phyloP scores from a whole-genome alignment of 257 asterid species.

The Voacanga thouarsii region DNA sequence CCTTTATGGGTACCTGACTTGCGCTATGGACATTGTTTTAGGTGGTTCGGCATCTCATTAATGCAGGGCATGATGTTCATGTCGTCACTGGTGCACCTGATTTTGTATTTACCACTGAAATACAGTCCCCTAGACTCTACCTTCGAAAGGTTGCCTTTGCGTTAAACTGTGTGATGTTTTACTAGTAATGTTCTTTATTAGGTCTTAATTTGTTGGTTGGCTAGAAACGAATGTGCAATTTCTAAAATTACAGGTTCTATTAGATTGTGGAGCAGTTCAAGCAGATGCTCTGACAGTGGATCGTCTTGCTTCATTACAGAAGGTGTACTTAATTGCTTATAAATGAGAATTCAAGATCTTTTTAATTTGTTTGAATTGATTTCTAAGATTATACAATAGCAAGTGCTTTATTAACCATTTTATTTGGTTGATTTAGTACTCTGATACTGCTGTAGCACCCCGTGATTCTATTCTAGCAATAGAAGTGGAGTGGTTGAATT shows the following conservation, averaged over 20 bases:
- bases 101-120: constrained; percentile 79
- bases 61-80: constrained; percentile 88
- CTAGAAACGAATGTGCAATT: not conserved
- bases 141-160: constrained; percentile 70
- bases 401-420: not conserved
- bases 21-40: constrained; percentile 26
- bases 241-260: constrained; percentile 53
- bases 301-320: constrained; percentile 94
- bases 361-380: not conserved
- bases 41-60: constrained; percentile 94
- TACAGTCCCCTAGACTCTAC: constrained; percentile 74
- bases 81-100: constrained; percentile 97
- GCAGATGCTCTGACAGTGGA: constrained; percentile 99
- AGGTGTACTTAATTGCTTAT: constrained; percentile 34
- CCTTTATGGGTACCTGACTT: not conserved
- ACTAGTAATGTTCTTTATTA: not conserved
- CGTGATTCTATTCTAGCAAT: constrained; percentile 79
- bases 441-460: constrained; percentile 95
- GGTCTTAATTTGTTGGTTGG: not conserved
- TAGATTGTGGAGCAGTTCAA: constrained; percentile 99
- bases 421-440: constrained; percentile 52
- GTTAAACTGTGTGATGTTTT: not conserved
- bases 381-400: no score
- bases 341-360: not conserved
- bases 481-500: constrained; percentile 94